Evolutionary conservation across 1,284 basidiomycete genomes (phyloP).

Genomic region (Apiotrichum mycotoxinovorans): DNA sequence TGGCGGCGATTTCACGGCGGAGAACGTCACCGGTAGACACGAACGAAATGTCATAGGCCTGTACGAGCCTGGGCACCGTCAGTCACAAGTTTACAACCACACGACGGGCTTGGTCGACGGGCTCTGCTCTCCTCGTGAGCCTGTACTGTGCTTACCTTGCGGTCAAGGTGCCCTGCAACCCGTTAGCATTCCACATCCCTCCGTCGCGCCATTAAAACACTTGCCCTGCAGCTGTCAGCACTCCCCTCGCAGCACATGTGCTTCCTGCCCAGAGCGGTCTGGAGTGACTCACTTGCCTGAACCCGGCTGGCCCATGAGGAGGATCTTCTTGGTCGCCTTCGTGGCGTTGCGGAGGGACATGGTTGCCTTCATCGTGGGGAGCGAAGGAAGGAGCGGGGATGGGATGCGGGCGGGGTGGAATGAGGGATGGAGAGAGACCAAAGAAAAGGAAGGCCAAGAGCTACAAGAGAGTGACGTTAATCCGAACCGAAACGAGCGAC

Average conservation of each 20-base stretch:
- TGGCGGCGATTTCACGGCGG: conserved; percentile 47
- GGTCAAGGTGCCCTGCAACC: conserved; percentile 39
- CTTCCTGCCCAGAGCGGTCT: too few species aligned
- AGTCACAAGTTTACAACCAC: too few species aligned
- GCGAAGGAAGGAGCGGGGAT: not conserved
- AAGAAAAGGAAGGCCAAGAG: too few species aligned
- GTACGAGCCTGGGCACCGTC: conserved; percentile 34
- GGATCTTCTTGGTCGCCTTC: conserved; percentile 4
- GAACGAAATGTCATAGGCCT: conserved; percentile 49
- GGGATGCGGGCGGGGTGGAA: too few species aligned
- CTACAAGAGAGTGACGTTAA: too few species aligned
- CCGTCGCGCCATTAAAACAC: not conserved
- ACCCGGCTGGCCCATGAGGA: conserved; percentile 51
- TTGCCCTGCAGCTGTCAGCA: conserved; percentile 5
- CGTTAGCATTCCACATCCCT: not conserved
- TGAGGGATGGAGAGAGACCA: too few species aligned
- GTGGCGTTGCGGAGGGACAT: conserved; percentile 2
- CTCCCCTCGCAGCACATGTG: not conserved
- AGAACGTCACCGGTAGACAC: conserved; percentile 50
- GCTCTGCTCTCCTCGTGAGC: too few species aligned
- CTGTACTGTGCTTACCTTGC: conserved; percentile 32
- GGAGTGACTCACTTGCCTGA: conserved; percentile 39
- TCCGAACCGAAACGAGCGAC: too few species aligned
- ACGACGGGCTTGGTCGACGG: too few species aligned
- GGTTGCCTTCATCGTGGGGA: not conserved